Percentiles rank a stretch among this genome's conserved stretches.
Conservation (phyloP, 495 filamentous ascomycete species). For the Penicillium subrubescens region DNA sequence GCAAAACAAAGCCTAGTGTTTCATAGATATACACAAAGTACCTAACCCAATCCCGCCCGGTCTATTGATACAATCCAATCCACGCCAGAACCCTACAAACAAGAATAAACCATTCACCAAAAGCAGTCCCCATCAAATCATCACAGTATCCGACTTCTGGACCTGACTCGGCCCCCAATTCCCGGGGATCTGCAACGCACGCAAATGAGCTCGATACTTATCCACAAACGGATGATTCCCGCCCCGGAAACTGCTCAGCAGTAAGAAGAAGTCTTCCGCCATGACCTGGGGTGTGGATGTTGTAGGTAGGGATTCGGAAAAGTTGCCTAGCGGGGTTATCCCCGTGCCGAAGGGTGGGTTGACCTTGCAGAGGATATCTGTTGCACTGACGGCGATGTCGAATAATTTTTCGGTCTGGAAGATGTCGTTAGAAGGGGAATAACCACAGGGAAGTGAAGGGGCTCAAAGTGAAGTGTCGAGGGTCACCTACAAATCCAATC, state of each 20-base stretch:
- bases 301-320: slow-evolving; percentile 21
- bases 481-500: slow-evolving; percentile 63
- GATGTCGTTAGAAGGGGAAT: slow-evolving; percentile 13
- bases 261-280: slow-evolving; percentile 37
- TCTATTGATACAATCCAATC: slow-evolving; percentile 6
- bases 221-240: slow-evolving; percentile 45
- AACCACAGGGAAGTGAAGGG: too few species aligned
- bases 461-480: too few species aligned
- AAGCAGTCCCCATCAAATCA: too few species aligned
- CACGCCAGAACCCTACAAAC: neutral
- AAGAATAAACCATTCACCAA: neutral
- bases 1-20: neutral
- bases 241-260: slow-evolving; percentile 41
- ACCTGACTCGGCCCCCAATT: slow-evolving; percentile 17
- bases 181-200: slow-evolving; percentile 26
- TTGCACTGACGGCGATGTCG: slow-evolving; percentile 44
- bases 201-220: slow-evolving; percentile 38
- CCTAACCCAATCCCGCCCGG: neutral
- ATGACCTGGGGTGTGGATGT: slow-evolving; percentile 31
- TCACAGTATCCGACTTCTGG: too few species aligned
- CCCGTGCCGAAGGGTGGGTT: slow-evolving; percentile 28
- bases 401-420: slow-evolving; percentile 44
- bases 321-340: slow-evolving; percentile 16
- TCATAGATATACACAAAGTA: neutral
- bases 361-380: slow-evolving; percentile 38